Base-by-base conservation (phyloP, 345 rosid genomes). In the Eucalyptus pauciflora region DNA sequence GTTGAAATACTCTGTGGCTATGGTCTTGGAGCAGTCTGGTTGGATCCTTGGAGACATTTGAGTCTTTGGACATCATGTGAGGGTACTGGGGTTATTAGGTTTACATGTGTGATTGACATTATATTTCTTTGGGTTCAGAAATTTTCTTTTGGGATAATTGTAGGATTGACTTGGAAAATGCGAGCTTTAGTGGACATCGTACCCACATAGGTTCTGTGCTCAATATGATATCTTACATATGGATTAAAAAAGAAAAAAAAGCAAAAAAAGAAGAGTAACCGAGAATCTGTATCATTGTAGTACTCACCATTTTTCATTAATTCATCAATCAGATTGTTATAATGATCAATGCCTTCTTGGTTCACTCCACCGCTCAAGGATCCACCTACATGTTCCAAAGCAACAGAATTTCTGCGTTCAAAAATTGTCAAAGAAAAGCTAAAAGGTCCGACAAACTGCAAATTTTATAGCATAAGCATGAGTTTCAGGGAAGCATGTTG, bases 261-360 rank as follows among this genome's bases (percentile, higher is more conserved):
- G 6, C 15, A 25, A 24, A 50, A 86, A 86, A 20, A 11, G 64
- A 45, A 54, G 31, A 80, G 37, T 37, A 20, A 48, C 56, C 2
- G 4, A 79, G 27, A 46, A 16, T 43, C 46, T 71, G 46, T 43
- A 48, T 62, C 25, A 43, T 20, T 64, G 43, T 9, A 10, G 46
- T 37, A 50, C 58, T 87, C 48, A 92, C 94, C 90, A 17, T 88
- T 60, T 29, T 22, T 17, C 5, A 90, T 86, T 50, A 91, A 69
- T 31, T 92, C 91, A 89, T 94, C 90, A 86, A 94, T 93, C 41
- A 95, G 92, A 87, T 91, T 92, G 91, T 93, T 94, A 93, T 95
- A 95, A 86, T 93, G 94, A 49, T 92, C 89, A 89, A 94, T 89
- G 46, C 95, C 96, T 88, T 91, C 91, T 50, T 91, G 90, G 89